These are phyloP conservation scores for Rhododendron vialii DNA, from an alignment of 148 eudicot genomes.

Conservation along the genomic window DNA sequence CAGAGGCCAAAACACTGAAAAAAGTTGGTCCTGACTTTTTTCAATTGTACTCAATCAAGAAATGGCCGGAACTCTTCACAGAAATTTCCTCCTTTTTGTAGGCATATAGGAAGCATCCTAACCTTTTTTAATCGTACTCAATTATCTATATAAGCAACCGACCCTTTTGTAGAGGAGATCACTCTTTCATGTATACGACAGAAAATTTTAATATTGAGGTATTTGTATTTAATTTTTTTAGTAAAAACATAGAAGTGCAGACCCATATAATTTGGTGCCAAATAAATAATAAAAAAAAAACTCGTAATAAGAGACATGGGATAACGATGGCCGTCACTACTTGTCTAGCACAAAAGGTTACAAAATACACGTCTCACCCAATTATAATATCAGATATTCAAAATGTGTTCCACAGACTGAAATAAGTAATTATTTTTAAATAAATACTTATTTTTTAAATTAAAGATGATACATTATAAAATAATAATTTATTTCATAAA, in stretches of 20 bases:
- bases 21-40: too few species aligned
- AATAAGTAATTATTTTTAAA: too few species aligned
- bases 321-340: not conserved
- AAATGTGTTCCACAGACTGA: too few species aligned
- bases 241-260: not conserved
- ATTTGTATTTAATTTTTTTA: not conserved
- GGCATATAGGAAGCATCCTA: not conserved
- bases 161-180: not conserved
- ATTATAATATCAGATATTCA: too few species aligned
- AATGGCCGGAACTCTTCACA: not conserved
- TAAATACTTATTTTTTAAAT: too few species aligned
- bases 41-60: not conserved
- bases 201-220: not conserved
- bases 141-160: not conserved
- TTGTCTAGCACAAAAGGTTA: not conserved
- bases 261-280: not conserved
- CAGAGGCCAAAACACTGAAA: too few species aligned
- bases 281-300: too few species aligned
- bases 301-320: not conserved
- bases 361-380: not conserved
- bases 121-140: not conserved
- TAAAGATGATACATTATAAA: accelerated
- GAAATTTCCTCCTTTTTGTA: not conserved
- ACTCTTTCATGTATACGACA: not conserved
- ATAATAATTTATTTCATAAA: too few species aligned